phyloP scores from a whole-genome alignment of 2,329 filamentous ascomycete species.

The Fusarium marasasianum region DNA sequence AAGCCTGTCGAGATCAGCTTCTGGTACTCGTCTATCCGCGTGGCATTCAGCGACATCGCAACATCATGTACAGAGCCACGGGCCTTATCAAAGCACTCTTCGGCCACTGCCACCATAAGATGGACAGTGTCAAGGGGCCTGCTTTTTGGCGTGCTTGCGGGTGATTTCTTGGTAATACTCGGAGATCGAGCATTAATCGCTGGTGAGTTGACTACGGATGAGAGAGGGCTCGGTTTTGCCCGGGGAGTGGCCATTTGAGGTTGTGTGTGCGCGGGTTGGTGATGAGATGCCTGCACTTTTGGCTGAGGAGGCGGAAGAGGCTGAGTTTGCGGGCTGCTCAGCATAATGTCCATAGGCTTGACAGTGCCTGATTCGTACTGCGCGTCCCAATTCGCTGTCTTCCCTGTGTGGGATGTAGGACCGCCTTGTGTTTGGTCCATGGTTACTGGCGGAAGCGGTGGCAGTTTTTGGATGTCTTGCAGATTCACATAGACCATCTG shows the following conservation, averaged over 20 bases:
- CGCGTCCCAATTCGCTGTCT: constrained; percentile 19
- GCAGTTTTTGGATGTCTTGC: constrained; percentile 50
- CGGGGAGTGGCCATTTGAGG: constrained; percentile 38
- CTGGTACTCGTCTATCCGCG: constrained; percentile 72
- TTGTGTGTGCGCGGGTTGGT: constrained; percentile 16
- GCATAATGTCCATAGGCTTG: constrained; percentile 42
- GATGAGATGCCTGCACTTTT: constrained; percentile 14
- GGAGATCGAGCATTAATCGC: constrained; percentile 53
- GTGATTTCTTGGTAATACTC: constrained; percentile 54
- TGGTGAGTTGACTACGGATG: constrained; percentile 54
- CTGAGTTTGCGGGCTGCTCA: constrained; percentile 28
- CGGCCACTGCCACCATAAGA: constrained; percentile 75
- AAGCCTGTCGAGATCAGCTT: constrained; percentile 77
- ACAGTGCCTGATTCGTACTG: constrained; percentile 35
- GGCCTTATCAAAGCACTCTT: constrained; percentile 78
- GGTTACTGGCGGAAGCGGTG: constrained; percentile 40
- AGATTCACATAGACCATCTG: constrained; percentile 51
- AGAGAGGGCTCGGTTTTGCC: constrained; percentile 51
- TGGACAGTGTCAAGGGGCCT: constrained; percentile 62
- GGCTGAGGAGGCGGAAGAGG: constrained; percentile 19
- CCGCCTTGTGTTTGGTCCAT: constrained; percentile 38
- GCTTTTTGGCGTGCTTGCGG: constrained; percentile 52
- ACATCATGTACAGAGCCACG: constrained; percentile 62
- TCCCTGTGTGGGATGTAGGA: constrained; percentile 15
- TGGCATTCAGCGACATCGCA: constrained; percentile 49